phyloP scores from a whole-genome alignment of 768 basidiomycete species.

The Dendrothele bispora region DNA sequence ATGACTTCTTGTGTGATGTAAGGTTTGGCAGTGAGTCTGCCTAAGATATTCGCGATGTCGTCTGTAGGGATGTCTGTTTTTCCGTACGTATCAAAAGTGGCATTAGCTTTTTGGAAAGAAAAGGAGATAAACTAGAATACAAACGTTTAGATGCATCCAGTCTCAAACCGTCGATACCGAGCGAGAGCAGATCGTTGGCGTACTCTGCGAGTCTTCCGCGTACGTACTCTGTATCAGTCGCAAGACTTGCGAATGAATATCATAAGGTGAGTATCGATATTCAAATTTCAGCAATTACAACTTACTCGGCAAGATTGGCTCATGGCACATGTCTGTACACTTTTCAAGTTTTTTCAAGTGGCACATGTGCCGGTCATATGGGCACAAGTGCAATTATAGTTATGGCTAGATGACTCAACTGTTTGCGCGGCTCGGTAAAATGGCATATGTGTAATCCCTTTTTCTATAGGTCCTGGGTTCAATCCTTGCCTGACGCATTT shows the following conservation, averaged over 20 bases:
- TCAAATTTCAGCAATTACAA: not conserved
- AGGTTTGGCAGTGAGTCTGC: slow-evolving; percentile 37
- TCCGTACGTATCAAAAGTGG: slow-evolving; percentile 30
- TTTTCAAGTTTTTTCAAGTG: too few species aligned
- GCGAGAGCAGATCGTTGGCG: slow-evolving; percentile 57
- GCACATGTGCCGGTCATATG: too few species aligned
- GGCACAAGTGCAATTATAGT: too few species aligned
- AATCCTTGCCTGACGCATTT: too few species aligned
- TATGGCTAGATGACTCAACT: too few species aligned
- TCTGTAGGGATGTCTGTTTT: slow-evolving; percentile 51
- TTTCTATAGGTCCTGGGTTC: too few species aligned
- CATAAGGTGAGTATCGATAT: not conserved
- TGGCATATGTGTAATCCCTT: too few species aligned
- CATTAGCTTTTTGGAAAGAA: not conserved
- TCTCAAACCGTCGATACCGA: slow-evolving; percentile 63
- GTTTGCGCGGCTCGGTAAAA: too few species aligned
- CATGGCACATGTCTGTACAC: too few species aligned
- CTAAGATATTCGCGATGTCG: slow-evolving; percentile 56
- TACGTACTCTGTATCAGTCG: slow-evolving; percentile 63
- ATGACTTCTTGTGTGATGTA: slow-evolving; percentile 69
- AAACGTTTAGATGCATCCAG: slow-evolving; percentile 71
- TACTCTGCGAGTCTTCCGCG: slow-evolving; percentile 53
- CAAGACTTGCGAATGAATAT: slow-evolving; percentile 45
- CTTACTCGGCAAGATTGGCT: too few species aligned
- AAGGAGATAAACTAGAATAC: too few species aligned